Conservation (phyloP, 192 early-diverging fungal species). For the Backusella australiensis region DNA sequence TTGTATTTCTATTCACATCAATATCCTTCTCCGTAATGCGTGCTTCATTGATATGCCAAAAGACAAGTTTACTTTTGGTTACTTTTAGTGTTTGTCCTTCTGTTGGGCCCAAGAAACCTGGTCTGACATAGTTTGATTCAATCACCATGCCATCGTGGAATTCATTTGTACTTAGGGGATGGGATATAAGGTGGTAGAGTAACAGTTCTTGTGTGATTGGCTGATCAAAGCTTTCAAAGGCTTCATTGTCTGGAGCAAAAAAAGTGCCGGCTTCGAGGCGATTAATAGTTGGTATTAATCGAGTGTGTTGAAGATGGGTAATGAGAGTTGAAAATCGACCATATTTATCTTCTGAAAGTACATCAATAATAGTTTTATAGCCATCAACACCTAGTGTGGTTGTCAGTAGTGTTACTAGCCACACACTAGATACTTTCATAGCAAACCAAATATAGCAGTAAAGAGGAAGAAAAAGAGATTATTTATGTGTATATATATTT, state of each 20-base stretch:
- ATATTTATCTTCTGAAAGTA: conserved; percentile 45
- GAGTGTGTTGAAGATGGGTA: conserved; percentile 51
- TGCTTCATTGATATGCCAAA: conserved; percentile 20
- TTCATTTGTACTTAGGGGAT: background rate
- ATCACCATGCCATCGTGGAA: conserved; percentile 27
- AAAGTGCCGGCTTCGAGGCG: conserved; percentile 52
- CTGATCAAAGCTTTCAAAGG: conserved; percentile 38
- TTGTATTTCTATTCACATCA: conserved; percentile 39
- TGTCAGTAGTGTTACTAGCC: background rate
- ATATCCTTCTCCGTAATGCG: conserved; percentile 35
- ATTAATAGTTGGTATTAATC: conserved; percentile 55
- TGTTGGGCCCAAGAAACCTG: conserved; percentile 12
- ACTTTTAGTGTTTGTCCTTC: conserved; percentile 23
- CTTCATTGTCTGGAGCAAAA: conserved; percentile 59
- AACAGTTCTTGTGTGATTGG: conserved; percentile 15
- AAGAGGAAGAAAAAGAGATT: background rate
- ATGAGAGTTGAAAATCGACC: conserved; percentile 49
- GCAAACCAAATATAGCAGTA: background rate
- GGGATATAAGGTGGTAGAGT: conserved; percentile 30
- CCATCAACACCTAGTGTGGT: background rate
- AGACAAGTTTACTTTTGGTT: background rate
- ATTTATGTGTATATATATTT: background rate
- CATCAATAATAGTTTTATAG: conserved; percentile 48
- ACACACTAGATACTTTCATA: background rate
- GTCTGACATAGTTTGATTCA: conserved; percentile 20